Base-by-base conservation (phyloP, 2,329 filamentous ascomycete genomes). In the Davidsoniella eucalypti region DNA sequence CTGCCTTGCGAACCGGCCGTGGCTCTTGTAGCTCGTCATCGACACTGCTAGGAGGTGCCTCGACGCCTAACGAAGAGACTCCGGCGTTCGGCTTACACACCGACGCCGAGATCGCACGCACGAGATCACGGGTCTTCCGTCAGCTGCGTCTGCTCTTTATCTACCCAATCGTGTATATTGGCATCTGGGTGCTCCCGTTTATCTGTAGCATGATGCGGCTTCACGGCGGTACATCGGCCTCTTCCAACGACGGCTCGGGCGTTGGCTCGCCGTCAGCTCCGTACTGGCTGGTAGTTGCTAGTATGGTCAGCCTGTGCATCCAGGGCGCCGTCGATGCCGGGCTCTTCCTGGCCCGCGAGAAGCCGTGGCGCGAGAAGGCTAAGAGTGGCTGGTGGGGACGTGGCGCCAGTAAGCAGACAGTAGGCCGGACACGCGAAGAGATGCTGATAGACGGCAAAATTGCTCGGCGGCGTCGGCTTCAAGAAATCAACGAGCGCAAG, bases 111-210 rank as follows among this genome's bases (percentile, higher is more conserved):
- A 61, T 67, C 42, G 54, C 60, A 17, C 58, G 61, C 43, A 61
- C 71, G 7, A 71, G 77, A 10, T 65, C 71, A 14, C 74, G 72
- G 52, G 79, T 84, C 52, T 72, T 75, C 42, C 73, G 79, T 8
- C 82, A 87, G 58, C 69, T 87, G 2, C 75, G 80, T 29, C 72
- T 82, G 26, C 69, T 87, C 16, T 86, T 88, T 63, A 76, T 87
- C 44, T 90, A 90, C 60, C 84, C 84, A 0, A 60, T 81, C 16
- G 72, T 83, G 3, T 88, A 90, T 62, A 69, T 84, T 17, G 62
- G 76, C 4, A 75, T 85, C 56, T 90, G 84, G 84, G 64, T 82
- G 3, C 64, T 84, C 6, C 84, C 84, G 0, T 84, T 87, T 57
- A 65, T 80, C 2, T 69, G 69, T 2, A 80, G 87, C 60, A 68